A percentile compares a stretch with the other conserved stretches of the same genome.
Evolutionary conservation across 805 yeast genomes (phyloP).

Genomic region (Barnettozyma populi): DNA sequence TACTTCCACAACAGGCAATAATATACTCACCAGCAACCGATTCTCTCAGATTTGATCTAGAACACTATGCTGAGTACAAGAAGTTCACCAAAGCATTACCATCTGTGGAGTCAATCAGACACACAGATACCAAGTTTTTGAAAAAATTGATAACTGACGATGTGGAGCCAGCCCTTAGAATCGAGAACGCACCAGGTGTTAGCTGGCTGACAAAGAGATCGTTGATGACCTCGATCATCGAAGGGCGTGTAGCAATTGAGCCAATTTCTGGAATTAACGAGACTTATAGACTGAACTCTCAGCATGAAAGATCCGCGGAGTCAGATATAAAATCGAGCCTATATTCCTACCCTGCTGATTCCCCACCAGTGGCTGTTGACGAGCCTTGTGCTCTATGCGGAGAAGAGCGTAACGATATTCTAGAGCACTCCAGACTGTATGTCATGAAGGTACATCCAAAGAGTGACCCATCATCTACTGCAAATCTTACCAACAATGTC

Average conservation of each 20-base stretch:
- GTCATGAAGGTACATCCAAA: conserved; percentile 45
- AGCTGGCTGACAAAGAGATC: conserved; percentile 58
- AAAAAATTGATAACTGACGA: conserved; percentile 69
- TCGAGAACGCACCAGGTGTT: conserved; percentile 59
- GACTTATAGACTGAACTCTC: conserved; percentile 43
- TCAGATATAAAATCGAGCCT: conserved; percentile 29
- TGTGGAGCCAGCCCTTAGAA: conserved; percentile 63
- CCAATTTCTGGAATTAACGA: conserved; percentile 85
- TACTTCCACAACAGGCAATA: conserved; percentile 23
- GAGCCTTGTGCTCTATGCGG: conserved; percentile 83
- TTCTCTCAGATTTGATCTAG: conserved; percentile 37
- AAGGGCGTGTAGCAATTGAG: conserved; percentile 76
- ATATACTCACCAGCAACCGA: conserved; percentile 38
- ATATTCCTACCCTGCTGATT: conserved; percentile 38
- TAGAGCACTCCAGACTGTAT: conserved; percentile 76
- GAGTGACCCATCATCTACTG: conserved; percentile 11
- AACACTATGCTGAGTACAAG: conserved; percentile 32
- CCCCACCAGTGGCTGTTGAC: conserved; percentile 69
- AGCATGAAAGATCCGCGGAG: conserved; percentile 15
- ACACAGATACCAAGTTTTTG: conserved; percentile 46
- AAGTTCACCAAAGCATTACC: conserved; percentile 34
- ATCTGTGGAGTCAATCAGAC: conserved; percentile 30
- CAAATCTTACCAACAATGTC: conserved; percentile 16
- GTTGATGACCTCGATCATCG: conserved; percentile 63
- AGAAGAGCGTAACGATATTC: conserved; percentile 61